phyloP scores from a whole-genome alignment of 2,329 filamentous ascomycete genomes.

The Fusarium mexicanum region DNA sequence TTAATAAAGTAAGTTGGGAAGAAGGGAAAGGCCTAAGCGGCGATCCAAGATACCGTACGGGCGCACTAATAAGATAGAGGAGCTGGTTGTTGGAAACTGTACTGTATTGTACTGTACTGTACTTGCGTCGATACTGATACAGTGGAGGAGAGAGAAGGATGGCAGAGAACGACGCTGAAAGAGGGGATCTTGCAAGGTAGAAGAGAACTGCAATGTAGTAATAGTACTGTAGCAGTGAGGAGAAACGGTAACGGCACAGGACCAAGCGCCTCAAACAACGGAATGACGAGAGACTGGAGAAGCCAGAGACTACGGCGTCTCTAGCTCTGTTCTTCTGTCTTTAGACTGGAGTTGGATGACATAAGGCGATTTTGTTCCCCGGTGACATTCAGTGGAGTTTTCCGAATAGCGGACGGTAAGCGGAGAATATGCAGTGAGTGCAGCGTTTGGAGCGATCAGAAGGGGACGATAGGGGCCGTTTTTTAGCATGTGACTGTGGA shows the following conservation, averaged over 20 bases:
- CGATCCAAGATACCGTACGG: slow-evolving; percentile 23
- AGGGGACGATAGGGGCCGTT: slow-evolving; percentile 2
- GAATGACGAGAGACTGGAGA: slow-evolving; percentile 40
- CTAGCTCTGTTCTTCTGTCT: slow-evolving; percentile 7
- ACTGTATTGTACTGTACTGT: slow-evolving; percentile 5
- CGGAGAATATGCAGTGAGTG: not conserved
- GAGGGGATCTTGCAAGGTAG: slow-evolving; percentile 3
- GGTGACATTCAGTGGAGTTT: slow-evolving; percentile 36
- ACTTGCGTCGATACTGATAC: slow-evolving; percentile 14
- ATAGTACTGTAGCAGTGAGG: slow-evolving; percentile 1
- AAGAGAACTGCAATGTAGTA: slow-evolving; percentile 2
- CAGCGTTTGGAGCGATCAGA: not conserved
- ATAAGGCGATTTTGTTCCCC: slow-evolving; percentile 33
- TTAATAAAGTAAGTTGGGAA: slow-evolving; percentile 21
- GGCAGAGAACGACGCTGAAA: not conserved
- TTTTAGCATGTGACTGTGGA: slow-evolving; percentile 39
- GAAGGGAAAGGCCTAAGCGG: slow-evolving; percentile 29
- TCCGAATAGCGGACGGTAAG: slow-evolving; percentile 26
- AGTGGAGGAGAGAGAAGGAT: slow-evolving; percentile 11
- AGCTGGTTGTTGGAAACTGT: not conserved
- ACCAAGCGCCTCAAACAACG: slow-evolving; percentile 20
- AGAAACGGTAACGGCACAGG: slow-evolving; percentile 14
- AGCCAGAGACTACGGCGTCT: slow-evolving; percentile 20
- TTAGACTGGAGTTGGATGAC: slow-evolving; percentile 34
- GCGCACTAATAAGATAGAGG: slow-evolving; percentile 15